These are phyloP conservation scores for Vitellaria paradoxa DNA, from an alignment of 179 eudicot species.

Conservation along the genomic window DNA sequence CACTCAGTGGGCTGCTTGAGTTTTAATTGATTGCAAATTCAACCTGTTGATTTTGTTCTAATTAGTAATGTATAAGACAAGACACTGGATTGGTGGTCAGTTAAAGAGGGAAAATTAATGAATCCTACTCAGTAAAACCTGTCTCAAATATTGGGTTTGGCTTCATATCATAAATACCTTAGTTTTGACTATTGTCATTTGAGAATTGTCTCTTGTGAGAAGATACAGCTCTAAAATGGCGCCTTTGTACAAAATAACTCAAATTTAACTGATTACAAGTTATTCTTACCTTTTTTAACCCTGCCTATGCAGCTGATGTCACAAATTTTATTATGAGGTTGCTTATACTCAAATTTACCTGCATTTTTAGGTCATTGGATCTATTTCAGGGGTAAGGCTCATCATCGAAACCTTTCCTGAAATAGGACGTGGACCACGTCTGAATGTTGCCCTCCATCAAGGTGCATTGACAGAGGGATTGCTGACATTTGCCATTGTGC, in stretches of 20 bases:
- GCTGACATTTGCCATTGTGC: constrained; percentile 58
- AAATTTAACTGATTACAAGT: neutral
- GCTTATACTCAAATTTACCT: neutral
- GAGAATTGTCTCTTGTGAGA: neutral
- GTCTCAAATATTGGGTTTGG: neutral
- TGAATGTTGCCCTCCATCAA: constrained; percentile 60
- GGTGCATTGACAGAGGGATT: constrained; percentile 88
- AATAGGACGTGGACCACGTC: constrained; percentile 62
- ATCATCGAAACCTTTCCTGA: constrained; percentile 55
- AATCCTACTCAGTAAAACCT: neutral
- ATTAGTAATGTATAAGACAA: neutral
- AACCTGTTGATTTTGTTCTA: neutral
- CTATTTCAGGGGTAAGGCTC: constrained; percentile 63
- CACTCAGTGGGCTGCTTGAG: neutral
- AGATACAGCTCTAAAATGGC: neutral
- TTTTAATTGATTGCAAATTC: neutral
- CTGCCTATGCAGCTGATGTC: neutral
- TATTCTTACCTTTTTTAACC: neutral
- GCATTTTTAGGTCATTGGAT: constrained; percentile 50
- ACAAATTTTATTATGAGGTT: neutral
- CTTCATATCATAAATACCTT: neutral
- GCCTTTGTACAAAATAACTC: neutral
- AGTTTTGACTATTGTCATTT: neutral
- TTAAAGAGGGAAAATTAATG: neutral
- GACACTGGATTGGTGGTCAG: neutral